These are phyloP conservation scores for Naganishia liquefaciens DNA, from an alignment of 1,284 basidiomycete species.

Conservation along the genomic window DNA sequence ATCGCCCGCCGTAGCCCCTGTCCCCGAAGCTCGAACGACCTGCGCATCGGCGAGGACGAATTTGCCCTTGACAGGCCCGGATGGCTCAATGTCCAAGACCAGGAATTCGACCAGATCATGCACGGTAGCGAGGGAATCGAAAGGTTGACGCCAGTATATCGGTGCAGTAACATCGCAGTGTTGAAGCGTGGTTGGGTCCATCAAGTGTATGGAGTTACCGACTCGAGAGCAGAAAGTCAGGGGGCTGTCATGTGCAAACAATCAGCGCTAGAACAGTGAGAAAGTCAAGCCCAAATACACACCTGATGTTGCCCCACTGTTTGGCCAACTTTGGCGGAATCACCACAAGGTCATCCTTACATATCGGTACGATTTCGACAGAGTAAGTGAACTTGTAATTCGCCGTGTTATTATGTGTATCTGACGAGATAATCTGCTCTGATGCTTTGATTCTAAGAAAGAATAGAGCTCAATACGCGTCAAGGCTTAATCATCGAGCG, in stretches of 20 bases:
- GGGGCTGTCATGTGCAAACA: slow-evolving; percentile 56
- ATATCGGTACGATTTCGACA: slow-evolving; percentile 93
- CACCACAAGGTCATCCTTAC: slow-evolving; percentile 96
- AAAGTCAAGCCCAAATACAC: slow-evolving; percentile 31
- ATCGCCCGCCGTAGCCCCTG: slow-evolving; percentile 53
- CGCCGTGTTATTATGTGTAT: slow-evolving; percentile 87
- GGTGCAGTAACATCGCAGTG: slow-evolving; percentile 74
- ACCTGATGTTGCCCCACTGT: slow-evolving; percentile 77
- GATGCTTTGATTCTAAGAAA: slow-evolving; percentile 75
- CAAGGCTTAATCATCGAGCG: neutral
- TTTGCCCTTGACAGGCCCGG: slow-evolving; percentile 68
- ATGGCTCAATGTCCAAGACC: slow-evolving; percentile 89
- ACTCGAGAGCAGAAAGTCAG: slow-evolving; percentile 86
- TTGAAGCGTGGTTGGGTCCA: slow-evolving; percentile 86
- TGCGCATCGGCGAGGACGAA: slow-evolving; percentile 90
- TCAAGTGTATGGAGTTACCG: slow-evolving; percentile 84
- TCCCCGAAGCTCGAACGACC: slow-evolving; percentile 76
- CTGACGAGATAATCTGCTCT: slow-evolving; percentile 88
- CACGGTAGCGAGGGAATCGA: slow-evolving; percentile 76
- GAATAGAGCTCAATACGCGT: neutral
- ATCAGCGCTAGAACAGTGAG: neutral
- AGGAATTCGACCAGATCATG: slow-evolving; percentile 92
- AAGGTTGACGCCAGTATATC: slow-evolving; percentile 89
- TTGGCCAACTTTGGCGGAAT: slow-evolving; percentile 80
- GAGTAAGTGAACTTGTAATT: slow-evolving; percentile 99